Conservation (phyloP, 306 rosid genomes). For the Cicer cuneatum region DNA sequence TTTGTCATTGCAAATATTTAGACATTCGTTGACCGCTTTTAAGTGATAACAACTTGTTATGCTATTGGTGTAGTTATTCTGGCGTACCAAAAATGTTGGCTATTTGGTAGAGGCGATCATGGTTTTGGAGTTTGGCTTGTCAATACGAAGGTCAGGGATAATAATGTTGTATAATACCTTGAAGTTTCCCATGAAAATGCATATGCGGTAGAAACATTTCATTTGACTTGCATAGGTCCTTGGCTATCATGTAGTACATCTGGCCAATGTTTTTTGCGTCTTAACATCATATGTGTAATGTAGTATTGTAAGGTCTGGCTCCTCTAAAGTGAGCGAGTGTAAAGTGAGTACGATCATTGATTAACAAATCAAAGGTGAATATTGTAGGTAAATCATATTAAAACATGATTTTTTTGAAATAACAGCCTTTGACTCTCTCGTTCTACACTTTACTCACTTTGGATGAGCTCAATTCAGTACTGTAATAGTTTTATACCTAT, state of each 20-base stretch:
- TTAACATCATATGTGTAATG: conserved; percentile 8
- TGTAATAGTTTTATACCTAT: neutral
- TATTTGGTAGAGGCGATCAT: conserved; percentile 86
- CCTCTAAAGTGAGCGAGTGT: neutral
- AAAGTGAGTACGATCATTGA: neutral
- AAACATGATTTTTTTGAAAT: neutral
- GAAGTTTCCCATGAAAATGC: conserved; percentile 25
- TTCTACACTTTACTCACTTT: neutral
- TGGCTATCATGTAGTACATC: conserved; percentile 18
- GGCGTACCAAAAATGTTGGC: conserved; percentile 80
- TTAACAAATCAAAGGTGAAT: neutral
- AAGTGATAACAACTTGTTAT: conserved; percentile 9
- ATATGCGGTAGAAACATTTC: conserved; percentile 18
- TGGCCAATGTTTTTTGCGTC: neutral
- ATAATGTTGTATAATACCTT: conserved; percentile 33
- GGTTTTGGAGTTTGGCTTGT: conserved; percentile 94
- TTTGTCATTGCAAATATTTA: conserved; percentile 6
- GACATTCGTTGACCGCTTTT: conserved; percentile 34
- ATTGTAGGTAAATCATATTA: neutral
- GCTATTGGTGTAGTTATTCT: conserved; percentile 66
- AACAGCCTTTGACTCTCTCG: neutral
- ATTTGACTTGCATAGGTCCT: conserved; percentile 24
- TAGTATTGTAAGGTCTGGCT: neutral
- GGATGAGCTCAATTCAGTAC: neutral
- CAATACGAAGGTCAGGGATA: conserved; percentile 73